Conservation (phyloP, 2,329 filamentous ascomycete species). For the Lasiodiplodia theobromae region DNA sequence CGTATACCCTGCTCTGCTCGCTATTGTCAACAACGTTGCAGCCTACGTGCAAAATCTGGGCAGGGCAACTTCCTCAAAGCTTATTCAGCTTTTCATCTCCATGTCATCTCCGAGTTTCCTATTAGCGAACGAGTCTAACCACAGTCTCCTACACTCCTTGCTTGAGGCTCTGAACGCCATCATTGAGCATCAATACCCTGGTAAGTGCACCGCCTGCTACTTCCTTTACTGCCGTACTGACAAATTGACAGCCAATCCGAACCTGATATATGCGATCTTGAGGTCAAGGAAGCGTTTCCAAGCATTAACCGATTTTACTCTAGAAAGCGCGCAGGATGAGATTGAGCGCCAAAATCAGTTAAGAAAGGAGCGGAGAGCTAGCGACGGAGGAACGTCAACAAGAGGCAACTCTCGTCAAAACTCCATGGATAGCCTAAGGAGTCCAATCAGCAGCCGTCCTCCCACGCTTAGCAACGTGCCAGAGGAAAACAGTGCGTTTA, state of each 20-base stretch:
- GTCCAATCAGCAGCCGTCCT: conserved; percentile 64
- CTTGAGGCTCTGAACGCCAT: conserved; percentile 90
- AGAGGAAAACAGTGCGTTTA: conserved; percentile 81
- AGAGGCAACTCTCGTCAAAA: conserved; percentile 56
- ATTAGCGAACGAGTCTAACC: conserved; percentile 89
- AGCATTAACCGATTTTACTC: conserved; percentile 82
- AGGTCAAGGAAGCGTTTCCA: conserved; percentile 85
- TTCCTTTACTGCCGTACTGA: neutral
- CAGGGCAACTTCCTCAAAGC: conserved; percentile 75
- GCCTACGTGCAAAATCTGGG: conserved; percentile 82
- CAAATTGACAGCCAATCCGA: conserved; percentile 70
- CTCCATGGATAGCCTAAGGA: conserved; percentile 73
- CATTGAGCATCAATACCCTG: conserved; percentile 83
- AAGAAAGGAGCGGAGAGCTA: conserved; percentile 64
- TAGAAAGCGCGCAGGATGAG: conserved; percentile 91
- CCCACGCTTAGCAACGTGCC: conserved; percentile 71
- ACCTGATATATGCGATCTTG: conserved; percentile 80
- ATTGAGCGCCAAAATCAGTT: conserved; percentile 79
- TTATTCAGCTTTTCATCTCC: conserved; percentile 86
- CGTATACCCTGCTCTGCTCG: conserved; percentile 89
- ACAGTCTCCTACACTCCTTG: conserved; percentile 78
- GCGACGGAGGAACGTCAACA: conserved; percentile 43
- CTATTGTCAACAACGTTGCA: conserved; percentile 92
- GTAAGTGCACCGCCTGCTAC: conserved; percentile 56
- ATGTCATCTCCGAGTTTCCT: conserved; percentile 95